These are phyloP conservation scores for Sisymbrium irio DNA, from an alignment of 345 rosid species.

Conservation along the genomic window DNA sequence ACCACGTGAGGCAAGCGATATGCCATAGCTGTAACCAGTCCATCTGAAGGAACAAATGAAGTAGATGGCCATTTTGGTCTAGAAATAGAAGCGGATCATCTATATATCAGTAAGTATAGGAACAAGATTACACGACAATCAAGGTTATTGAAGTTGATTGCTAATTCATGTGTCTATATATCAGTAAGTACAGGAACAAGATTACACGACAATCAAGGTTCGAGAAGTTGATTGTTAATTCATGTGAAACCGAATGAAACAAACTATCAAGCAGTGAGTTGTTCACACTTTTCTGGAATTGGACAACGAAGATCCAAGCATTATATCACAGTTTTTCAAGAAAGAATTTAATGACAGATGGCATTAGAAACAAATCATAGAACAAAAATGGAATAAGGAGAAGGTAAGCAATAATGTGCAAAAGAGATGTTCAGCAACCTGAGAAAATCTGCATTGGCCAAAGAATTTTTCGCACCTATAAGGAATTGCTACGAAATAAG, in stretches of 20 bases:
- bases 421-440: conserved; percentile 2
- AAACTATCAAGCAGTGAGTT: conserved; percentile 11
- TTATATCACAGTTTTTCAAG: background rate
- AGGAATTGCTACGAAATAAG: conserved; percentile 3
- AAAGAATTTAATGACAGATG: background rate
- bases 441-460: background rate
- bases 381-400: background rate
- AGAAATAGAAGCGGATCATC: conserved; percentile 39
- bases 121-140: conserved; percentile 10
- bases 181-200: conserved; percentile 13
- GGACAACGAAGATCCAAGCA: background rate
- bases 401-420: conserved; percentile 18
- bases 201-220: conserved; percentile 20
- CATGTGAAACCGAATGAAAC: background rate
- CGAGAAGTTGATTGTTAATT: conserved; percentile 23
- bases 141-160: conserved; percentile 21
- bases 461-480: background rate
- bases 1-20: conserved; percentile 97
- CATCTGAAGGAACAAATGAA: conserved; percentile 89
- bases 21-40: conserved; percentile 95
- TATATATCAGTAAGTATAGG: conserved; percentile 19
- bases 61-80: conserved; percentile 99
- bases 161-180: conserved; percentile 22
- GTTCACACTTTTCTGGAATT: conserved; percentile 2
- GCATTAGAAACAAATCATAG: background rate